Evolutionary conservation across 164 flowering plant species (phyloP), one percentile per base, ranked within the genome.

Genomic region (Annona cherimola): DNA sequence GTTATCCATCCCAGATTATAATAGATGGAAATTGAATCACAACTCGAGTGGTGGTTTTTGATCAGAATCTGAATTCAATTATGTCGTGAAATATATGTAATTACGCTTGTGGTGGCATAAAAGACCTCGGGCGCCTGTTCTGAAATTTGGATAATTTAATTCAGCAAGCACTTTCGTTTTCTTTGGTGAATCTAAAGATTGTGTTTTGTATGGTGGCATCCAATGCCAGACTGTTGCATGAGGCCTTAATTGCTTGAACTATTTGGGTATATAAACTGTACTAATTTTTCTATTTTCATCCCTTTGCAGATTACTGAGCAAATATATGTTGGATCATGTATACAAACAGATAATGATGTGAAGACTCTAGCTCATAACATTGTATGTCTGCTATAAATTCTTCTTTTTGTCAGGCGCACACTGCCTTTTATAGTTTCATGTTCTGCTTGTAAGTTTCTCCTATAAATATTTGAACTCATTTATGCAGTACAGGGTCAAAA

Each of bases 271-370:
- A n/a, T 63, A n/a, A 35, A 40, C 1, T n/a, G n/a, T 14, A 41
- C 67, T 63, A 35, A 63, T 40, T 41, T 19, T n/a, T 7, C 35
- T 26, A 4, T 44, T 66, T 73, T 75, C 42, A 7, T 78, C 69
- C 54, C 81, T 69, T 60, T 74, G 62, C 77, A 94, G 98, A 86
- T 94, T 61, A 94, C 98, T 5, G 98, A 94, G 83, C 96, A 94
- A 73, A 85, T 94, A 81, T 90, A 86, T 72, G 89, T 92, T 11
- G 97, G 98, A 50, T 94, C 98, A 69, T 94, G 97, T 69, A 86
- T 94, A 78, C 97, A 94, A 76, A 84, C 84, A 69, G 90, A 84
- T 78, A 81, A 80, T 71, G 96, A 91, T 81, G 90, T 91, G 55
- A 85, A 89, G 72, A 82, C 83, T 67, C 71, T 89, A 78, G 80